Evolutionary conservation across 2,329 filamentous ascomycete genomes (phyloP), one percentile per base, ranked within the genome.

Genomic region (Chalara sp.): DNA sequence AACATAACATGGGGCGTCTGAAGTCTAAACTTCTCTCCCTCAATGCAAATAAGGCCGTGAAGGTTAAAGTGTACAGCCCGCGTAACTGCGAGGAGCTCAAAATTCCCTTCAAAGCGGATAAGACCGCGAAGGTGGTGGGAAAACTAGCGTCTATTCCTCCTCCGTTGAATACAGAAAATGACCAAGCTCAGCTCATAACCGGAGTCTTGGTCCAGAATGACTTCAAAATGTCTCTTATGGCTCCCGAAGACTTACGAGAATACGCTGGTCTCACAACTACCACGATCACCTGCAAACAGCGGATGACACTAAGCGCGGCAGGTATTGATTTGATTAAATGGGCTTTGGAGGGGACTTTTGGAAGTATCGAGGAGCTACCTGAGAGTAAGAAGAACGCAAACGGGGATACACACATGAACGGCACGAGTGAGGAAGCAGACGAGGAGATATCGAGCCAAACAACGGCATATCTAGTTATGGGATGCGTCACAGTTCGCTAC

Each of bases 231-330:
- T 95, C 88, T 0, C 76, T 99, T 33, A 97, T 99, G 92, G 91
- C 91, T 1, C 91, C 93, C 0, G 93, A 97, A 61, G 93, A 99
- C 65, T 76, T 99, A 33, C 84, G 90, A 54, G 93, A 99, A 69
- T 99, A 96, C 66, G 93, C 93, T 0, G 93, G 93, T n/a, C 74
- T 99, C 32, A 96, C 90, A 3, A 97, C 93, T 0, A 97, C 93
- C 0, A 95, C 88, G 1, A 92, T 99, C 52, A 82, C 85, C 12
- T 99, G 93, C 74, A 90, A 89, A 61, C 92, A 99, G 68, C 86
- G 89, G 53, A 79, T 99, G 54, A 92, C 83, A 0, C 79, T 99
- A 7, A 90, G 83, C 58, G 89, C 91, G 4, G 93, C 92, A 1
- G 91, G 91, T 48, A 80, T 95, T 49, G 92, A 96, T 50, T 76